Base-by-base conservation (phyloP, 768 basidiomycete genomes). In the Leccinum longicurvipes region DNA sequence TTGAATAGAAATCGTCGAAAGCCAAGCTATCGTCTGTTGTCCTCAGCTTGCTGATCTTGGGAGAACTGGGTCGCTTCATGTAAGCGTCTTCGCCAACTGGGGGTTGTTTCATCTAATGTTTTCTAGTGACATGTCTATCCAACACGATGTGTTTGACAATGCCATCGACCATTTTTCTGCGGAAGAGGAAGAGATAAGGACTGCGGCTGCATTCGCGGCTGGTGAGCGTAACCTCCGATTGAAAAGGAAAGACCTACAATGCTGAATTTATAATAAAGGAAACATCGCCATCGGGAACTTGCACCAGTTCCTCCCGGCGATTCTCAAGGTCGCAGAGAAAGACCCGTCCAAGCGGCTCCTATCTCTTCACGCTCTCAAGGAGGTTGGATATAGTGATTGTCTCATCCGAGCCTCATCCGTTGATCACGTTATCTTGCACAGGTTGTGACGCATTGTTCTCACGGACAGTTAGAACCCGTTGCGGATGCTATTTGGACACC, bases 201-300 rank as follows among this genome's bases (percentile, higher is more conserved):
- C 90, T 31, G 92, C 95, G 32, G 95, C 96, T 32, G 93, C 97
- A 0, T 98, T 98, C 64, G 92, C 97, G 50, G 91, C 91, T 31
- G 93, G 93, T 87, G 63, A 56, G 80, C 36, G 10, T n/a, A n/a
- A n/a, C n/a, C 9, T n/a, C n/a, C 6, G 9, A n/a, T 39, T n/a
- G 36, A 39, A 39, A 5, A 39, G 17, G 9, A 5, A 39, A 39
- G n/a, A 9, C 9, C 17, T 39, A 9, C 17, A 39, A 10, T 10
- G n/a, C n/a, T 39, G n/a, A 39, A 9, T n/a, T 39, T 10, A 9
- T 39, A 39, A 24, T 29, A n/a, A 56, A 89, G 94, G 95, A 34
- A 98, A 98, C 68, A 91, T 99, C 49, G 91, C 95, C 12, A 95
- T 98, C 39, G 97, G 97, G 5, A 96, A 93, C 64, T 77, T 95